Conservation (phyloP, 108 stramenopile species). For the Seminavis robusta region DNA sequence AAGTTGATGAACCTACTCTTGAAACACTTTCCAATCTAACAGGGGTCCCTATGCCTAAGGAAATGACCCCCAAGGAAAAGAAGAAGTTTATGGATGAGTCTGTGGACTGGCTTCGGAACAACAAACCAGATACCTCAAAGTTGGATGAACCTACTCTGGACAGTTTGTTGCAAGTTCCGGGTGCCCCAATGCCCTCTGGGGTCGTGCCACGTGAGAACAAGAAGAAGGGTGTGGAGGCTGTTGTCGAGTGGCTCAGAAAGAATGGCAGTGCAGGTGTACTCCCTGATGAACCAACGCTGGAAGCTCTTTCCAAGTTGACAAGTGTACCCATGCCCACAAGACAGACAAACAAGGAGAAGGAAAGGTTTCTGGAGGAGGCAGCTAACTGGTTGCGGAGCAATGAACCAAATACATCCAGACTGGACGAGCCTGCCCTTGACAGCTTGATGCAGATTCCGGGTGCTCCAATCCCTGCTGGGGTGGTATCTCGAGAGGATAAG, state of each 20-base stretch:
- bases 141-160: constrained; percentile 1
- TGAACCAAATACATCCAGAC: background rate
- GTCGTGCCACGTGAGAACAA: background rate
- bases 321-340: background rate
- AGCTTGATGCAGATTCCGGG: background rate
- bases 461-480: background rate
- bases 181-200: background rate
- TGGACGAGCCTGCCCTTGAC: constrained; percentile 4
- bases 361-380: constrained; percentile 6
- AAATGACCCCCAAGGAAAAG: constrained; percentile 6
- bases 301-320: constrained; percentile 4
- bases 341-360: background rate
- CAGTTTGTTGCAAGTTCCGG: background rate
- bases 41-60: constrained; percentile 4
- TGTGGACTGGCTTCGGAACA: constrained; percentile 30
- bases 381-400: constrained; percentile 18
- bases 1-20: background rate
- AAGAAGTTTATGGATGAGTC: constrained; percentile 18
- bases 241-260: background rate
- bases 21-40: background rate
- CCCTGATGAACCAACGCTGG: constrained; percentile 7
- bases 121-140: constrained; percentile 9
- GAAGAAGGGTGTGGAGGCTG: background rate
- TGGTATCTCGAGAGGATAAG: constrained; percentile 1
- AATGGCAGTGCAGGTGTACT: background rate